A percentile compares a stretch with the other conserved stretches of the same genome.
These are phyloP conservation scores for Rhizopogon vinicolor DNA, from an alignment of 768 basidiomycete genomes.

Conservation along the genomic window DNA sequence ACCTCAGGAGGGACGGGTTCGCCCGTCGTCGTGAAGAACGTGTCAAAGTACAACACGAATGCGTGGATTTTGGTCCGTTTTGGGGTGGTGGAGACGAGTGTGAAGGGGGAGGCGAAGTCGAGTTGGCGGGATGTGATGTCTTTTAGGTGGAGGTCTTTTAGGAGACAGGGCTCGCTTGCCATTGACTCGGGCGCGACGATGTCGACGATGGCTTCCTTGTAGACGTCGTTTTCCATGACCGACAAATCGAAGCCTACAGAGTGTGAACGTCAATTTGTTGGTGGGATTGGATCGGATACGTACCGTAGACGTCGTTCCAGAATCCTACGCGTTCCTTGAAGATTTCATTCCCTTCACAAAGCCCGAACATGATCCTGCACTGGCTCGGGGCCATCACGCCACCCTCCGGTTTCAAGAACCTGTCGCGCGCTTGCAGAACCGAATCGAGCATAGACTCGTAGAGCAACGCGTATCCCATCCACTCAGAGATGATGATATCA, in stretches of 20 bases:
- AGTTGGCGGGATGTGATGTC: slow-evolving; percentile 65
- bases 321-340: slow-evolving; percentile 81
- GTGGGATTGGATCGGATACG: slow-evolving; percentile 9
- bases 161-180: slow-evolving; percentile 52
- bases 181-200: slow-evolving; percentile 63
- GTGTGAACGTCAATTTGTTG: neutral
- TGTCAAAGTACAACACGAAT: slow-evolving; percentile 92
- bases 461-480: slow-evolving; percentile 92
- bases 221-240: slow-evolving; percentile 71
- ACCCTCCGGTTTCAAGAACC: slow-evolving; percentile 62
- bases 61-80: slow-evolving; percentile 66
- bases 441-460: slow-evolving; percentile 99
- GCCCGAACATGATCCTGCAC: slow-evolving; percentile 76
- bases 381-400: slow-evolving; percentile 93
- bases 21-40: slow-evolving; percentile 74
- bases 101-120: slow-evolving; percentile 76
- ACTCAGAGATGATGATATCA: slow-evolving; percentile 94
- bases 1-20: slow-evolving; percentile 47
- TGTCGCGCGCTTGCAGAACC: slow-evolving; percentile 83
- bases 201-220: slow-evolving; percentile 82
- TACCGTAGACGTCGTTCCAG: slow-evolving; percentile 92
- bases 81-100: slow-evolving; percentile 55
- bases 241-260: slow-evolving; percentile 80
- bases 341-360: slow-evolving; percentile 73
- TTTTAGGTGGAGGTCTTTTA: slow-evolving; percentile 77